These are phyloP conservation scores for Penicillium nordicum DNA, from an alignment of 2,329 filamentous ascomycete species.

Conservation along the genomic window DNA sequence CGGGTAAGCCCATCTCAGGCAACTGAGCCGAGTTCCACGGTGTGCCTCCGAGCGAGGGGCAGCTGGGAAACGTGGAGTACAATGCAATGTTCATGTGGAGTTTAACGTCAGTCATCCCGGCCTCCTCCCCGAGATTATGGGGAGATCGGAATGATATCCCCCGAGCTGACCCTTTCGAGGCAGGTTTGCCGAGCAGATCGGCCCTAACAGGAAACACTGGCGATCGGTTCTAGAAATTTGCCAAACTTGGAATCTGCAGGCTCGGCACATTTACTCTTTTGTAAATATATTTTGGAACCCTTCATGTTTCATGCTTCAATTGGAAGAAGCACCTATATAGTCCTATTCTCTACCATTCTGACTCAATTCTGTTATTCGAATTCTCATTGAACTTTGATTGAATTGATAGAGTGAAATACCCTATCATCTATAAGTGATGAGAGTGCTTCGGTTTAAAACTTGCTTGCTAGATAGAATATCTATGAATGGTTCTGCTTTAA, in stretches of 20 bases:
- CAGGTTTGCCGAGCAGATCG: slow-evolving; percentile 11
- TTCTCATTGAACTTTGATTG: too few species aligned
- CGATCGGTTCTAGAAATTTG: neutral
- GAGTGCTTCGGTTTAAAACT: too few species aligned
- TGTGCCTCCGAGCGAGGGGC: slow-evolving; percentile 1
- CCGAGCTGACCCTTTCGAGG: slow-evolving; percentile 3
- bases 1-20: neutral
- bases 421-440: too few species aligned
- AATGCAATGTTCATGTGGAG: slow-evolving; percentile 1
- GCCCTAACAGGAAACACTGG: neutral
- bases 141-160: slow-evolving; percentile 8
- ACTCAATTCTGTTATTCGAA: too few species aligned
- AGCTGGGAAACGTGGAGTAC: slow-evolving; percentile 6
- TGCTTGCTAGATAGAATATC: too few species aligned
- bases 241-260: neutral
- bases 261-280: too few species aligned
- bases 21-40: slow-evolving; percentile 9
- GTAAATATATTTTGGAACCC: too few species aligned
- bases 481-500: too few species aligned
- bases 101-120: slow-evolving; percentile 8
- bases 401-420: too few species aligned
- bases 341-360: too few species aligned
- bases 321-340: too few species aligned
- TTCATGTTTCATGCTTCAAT: too few species aligned
- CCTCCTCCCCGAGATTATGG: slow-evolving; percentile 4